phyloP scores from a whole-genome alignment of 305 asterid species.

The Rubia balearica region DNA sequence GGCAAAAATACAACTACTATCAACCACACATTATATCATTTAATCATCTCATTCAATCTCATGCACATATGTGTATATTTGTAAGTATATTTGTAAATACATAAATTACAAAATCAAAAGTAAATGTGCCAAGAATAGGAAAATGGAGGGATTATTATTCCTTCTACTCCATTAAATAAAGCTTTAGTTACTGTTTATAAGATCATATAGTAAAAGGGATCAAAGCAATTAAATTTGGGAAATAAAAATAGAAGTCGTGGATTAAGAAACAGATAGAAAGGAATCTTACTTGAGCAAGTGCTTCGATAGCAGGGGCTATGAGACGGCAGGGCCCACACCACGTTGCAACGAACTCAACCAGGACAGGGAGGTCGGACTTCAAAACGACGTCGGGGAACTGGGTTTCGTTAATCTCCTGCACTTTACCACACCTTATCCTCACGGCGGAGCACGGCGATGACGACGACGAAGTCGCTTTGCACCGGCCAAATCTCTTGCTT shows the following conservation, averaged over 20 bases:
- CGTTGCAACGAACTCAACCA: slow-evolving; percentile 82
- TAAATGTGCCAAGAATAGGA: too few relatives aligned
- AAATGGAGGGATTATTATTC: too few relatives aligned
- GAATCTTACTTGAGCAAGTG: slow-evolving; percentile 54
- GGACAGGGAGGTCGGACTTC: slow-evolving; percentile 75
- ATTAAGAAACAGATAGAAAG: background rate
- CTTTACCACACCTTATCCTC: slow-evolving; percentile 35
- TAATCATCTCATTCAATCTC: too few relatives aligned
- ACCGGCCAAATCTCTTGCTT: background rate
- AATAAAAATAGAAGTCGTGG: background rate
- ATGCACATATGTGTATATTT: too few relatives aligned
- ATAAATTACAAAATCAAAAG: too few relatives aligned
- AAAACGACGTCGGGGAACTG: slow-evolving; percentile 61
- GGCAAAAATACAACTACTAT: too few relatives aligned
- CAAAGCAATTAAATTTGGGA: background rate
- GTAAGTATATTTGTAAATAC: too few relatives aligned
- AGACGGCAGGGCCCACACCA: slow-evolving; percentile 98
- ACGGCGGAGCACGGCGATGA: background rate
- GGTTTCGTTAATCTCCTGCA: slow-evolving; percentile 44
- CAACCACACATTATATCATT: too few relatives aligned
- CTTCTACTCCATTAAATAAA: too few relatives aligned
- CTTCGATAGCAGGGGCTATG: slow-evolving; percentile 63
- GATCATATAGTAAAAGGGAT: background rate
- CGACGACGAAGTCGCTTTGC: slow-evolving; percentile 8
- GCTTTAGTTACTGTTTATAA: too few relatives aligned